Base-by-base conservation (phyloP, 495 filamentous ascomycete species). In the Beverwykella pulmonaria region DNA sequence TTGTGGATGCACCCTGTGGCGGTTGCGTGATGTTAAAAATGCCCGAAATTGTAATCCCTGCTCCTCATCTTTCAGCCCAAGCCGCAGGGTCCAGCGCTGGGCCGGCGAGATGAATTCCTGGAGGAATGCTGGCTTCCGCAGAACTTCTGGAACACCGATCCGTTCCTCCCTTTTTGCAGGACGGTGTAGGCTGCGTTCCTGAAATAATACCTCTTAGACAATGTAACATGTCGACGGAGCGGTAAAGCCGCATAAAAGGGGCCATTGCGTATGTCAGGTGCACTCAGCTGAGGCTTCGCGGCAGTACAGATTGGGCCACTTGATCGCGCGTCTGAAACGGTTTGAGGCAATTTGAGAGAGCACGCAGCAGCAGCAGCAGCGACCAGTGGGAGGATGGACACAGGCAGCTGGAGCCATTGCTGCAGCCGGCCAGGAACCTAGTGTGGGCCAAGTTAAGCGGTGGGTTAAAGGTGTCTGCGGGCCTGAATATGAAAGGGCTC, bases 301-400 rank as follows among this genome's bases (percentile, higher is more conserved):
- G 49, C 65, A 62, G 63, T 57, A 61, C 32, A 34, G 58, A 44
- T 44, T 44, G 39, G 66, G 44, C 49, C 41, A 68, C 49, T 65
- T 57, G 66, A 63, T 36, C 46, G 50, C 59, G 60, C 32, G 47
- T 70, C 67, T 70, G 68, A 70, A 66, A 70, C 68, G 63, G 9
- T 29, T 10, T 65, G 68, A 48, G 68, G 63, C 52, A 70, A 62
- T 70, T 70, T 55, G 39, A 14, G 30, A 6, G 55, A 20, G 19
- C 41, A 36, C 30, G 53, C 30, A 32, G n/a, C 30, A 32, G n/a
- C 22, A 12, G 25, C 10, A 32, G 34, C 30, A 32, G 19, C 58
- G 46, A 29, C 20, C 26, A 23, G 48, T 9, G 17, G 48, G 48
- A 6, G 9, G 6, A n/a, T 12, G 22, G 8, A 4, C 19, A 19